Evolutionary conservation across 441 rosid species (phyloP).

Genomic region (Pelargonium fulgidum): DNA sequence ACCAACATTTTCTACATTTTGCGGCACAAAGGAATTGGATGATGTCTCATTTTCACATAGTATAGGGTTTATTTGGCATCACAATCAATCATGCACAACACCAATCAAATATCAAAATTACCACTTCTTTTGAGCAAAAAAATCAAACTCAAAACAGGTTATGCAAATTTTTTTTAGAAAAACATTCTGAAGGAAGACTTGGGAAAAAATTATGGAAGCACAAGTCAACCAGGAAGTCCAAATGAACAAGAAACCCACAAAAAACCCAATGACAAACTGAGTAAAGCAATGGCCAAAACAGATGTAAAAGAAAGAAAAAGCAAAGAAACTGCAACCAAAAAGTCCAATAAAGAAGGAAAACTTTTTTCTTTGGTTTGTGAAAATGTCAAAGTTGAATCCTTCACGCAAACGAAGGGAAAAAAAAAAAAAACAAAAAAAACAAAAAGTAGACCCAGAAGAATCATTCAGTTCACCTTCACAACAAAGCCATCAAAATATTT

Average conservation of each 20-base stretch:
- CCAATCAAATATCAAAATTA: too few species aligned
- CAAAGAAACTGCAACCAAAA: neutral
- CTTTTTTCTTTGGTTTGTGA: neutral
- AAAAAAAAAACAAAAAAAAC: neutral
- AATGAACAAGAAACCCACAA: neutral
- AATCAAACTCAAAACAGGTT: too few species aligned
- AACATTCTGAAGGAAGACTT: too few species aligned
- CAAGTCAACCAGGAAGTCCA: neutral
- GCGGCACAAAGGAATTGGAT: too few species aligned
- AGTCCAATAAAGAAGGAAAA: neutral
- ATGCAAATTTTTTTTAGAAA: too few species aligned
- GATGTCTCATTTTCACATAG: neutral
- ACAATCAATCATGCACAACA: too few species aligned
- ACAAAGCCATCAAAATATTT: too few species aligned
- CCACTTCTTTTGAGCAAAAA: too few species aligned
- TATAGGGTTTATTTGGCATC: neutral
- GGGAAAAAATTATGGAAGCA: neutral
- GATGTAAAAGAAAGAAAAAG: neutral
- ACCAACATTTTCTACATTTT: neutral
- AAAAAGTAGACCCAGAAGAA: neutral
- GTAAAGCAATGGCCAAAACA: neutral
- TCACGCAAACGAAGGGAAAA: constrained; percentile 26
- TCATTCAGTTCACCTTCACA: neutral
- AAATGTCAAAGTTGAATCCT: constrained; percentile 28
- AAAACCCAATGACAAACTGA: neutral